Base-by-base conservation (phyloP, 768 basidiomycete species). In the Xerocomellus dryophilus region DNA sequence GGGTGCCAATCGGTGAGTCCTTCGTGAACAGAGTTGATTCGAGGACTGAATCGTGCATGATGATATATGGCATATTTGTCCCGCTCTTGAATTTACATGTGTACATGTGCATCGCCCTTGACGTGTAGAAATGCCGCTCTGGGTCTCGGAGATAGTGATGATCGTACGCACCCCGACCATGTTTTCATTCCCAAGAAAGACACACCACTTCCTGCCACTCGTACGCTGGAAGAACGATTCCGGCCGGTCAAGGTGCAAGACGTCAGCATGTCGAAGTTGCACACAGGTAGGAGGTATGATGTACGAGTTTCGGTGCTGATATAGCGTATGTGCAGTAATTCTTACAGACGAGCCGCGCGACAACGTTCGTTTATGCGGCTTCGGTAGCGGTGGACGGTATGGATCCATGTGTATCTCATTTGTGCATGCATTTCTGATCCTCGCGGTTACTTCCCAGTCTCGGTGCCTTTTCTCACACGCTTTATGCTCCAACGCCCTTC, bases 321-420 rank as follows among this genome's bases (percentile, higher is more conserved):
- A 18, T 57, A 27, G 45, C 34, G 12, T 23, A 15, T 43, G 1
- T 32, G 18, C 53, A 75, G 80, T 71, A 8, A 73, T 90, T 6
- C 75, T 97, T 8, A 97, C 93, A 0, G 78, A 83, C 15, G 93
- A 97, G 68, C 56, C 53, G 61, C 74, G 78, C 35, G 81, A 83
- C 14, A 97, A 96, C 61, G 63, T 98, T 14, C 84, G 86, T 25
- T 64, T 93, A 7, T 98, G 94, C 62, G 95, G 97, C 4, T 95
- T 94, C 63, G 93, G 92, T 2, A 86, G 84, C 46, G 88, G 88
- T 11, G 93, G 93, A 50, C 82, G 93, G 86, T 85, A 68, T 48
- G 80, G 67, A n/a, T 41, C 29, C 25, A 32, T 31, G 43, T n/a
- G 15, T 40, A 12, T 38, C 17, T n/a, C 31, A 8, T 10, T 38